Conservation (phyloP, 768 basidiomycete genomes). For the Tylopilus sp. region DNA sequence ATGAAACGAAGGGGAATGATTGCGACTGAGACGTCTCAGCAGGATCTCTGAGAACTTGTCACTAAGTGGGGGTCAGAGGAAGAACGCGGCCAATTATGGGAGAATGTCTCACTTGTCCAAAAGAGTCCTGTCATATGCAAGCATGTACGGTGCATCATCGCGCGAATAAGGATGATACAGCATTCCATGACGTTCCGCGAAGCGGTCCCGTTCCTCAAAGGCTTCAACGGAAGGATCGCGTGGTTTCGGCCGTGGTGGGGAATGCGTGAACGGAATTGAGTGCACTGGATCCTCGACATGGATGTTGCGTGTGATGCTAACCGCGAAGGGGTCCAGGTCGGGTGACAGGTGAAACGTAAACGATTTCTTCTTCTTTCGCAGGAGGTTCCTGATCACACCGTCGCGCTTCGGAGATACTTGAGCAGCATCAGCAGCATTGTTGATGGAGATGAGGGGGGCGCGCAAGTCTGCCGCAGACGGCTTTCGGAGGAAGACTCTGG, state of each 20-base stretch:
- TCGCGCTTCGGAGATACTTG: constrained; percentile 22
- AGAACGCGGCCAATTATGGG: constrained; percentile 1
- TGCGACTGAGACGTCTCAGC: constrained; percentile 51
- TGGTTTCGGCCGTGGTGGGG: not conserved
- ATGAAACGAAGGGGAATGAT: constrained; percentile 59
- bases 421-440: not conserved
- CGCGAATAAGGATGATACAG: constrained; percentile 52
- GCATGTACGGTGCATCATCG: constrained; percentile 59
- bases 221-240: constrained; percentile 14
- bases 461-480: constrained; percentile 12
- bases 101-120: constrained; percentile 52
- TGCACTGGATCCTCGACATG: constrained; percentile 3
- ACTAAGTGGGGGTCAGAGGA: constrained; percentile 35
- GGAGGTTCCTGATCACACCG: constrained; percentile 12
- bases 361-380: constrained; percentile 27
- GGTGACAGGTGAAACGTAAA: not conserved
- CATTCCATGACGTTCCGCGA: constrained; percentile 34
- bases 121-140: constrained; percentile 54
- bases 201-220: constrained; percentile 25
- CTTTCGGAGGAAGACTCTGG: constrained; percentile 10
- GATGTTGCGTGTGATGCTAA: not conserved
- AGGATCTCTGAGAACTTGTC: constrained; percentile 57
- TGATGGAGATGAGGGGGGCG: constrained; percentile 8
- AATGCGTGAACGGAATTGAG: not conserved
- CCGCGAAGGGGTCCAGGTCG: constrained; percentile 8